Conservation (phyloP, 768 basidiomycete genomes). For the Boletus reticuloceps region DNA sequence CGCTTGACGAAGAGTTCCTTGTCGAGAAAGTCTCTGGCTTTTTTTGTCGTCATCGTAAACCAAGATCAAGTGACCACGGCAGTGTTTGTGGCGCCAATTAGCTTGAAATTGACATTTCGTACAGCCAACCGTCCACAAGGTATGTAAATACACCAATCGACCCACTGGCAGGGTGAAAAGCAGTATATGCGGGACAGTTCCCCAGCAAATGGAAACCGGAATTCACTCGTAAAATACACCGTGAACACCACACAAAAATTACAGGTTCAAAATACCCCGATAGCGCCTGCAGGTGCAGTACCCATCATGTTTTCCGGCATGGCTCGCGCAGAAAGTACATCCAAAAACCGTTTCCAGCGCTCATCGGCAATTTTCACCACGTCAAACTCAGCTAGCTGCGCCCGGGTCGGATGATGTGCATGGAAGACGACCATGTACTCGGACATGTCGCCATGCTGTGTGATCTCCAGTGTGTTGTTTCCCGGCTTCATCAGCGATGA, state of each 20-base stretch:
- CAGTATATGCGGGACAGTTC: too few relatives aligned
- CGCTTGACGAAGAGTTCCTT: constrained; percentile 46
- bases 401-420: constrained; percentile 47
- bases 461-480: constrained; percentile 42
- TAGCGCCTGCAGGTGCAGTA: not conserved
- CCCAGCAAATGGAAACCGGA: too few relatives aligned
- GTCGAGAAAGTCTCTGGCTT: constrained; percentile 40
- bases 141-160: too few relatives aligned
- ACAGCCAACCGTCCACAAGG: not conserved
- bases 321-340: constrained; percentile 11
- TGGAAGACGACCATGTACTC: constrained; percentile 46
- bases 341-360: constrained; percentile 20
- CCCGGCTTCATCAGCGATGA: constrained; percentile 43
- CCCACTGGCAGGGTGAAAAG: too few relatives aligned
- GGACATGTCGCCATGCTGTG: constrained; percentile 43
- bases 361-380: constrained; percentile 11
- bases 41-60: constrained; percentile 25
- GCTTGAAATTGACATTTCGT: too few relatives aligned
- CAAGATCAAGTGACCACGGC: too few relatives aligned
- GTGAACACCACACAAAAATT: not conserved
- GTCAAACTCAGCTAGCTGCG: constrained; percentile 37
- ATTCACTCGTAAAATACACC: not conserved
- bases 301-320: not conserved
- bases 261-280: not conserved
- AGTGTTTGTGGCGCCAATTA: constrained; percentile 4